phyloP scores from a whole-genome alignment of 2,329 filamentous ascomycete genomes.

The Hypoxylon sp. region DNA sequence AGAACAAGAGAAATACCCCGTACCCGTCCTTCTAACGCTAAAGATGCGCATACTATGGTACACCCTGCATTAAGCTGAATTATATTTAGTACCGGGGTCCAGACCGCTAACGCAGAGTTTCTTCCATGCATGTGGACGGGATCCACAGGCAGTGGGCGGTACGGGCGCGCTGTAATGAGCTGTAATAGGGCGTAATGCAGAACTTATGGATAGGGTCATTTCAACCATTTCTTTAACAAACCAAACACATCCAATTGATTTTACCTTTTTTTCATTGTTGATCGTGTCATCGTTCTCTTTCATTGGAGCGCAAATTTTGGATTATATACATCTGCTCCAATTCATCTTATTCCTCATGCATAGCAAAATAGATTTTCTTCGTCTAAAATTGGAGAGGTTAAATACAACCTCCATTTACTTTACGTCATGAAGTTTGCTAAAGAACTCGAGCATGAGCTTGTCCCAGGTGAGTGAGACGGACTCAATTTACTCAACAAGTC shows the following conservation, averaged over 20 bases:
- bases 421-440: constrained; percentile 72
- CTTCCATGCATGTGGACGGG: constrained; percentile 6
- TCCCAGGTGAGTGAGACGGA: constrained; percentile 68
- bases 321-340: constrained; percentile 6
- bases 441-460: constrained; percentile 85
- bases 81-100: not conserved
- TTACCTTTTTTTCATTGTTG: constrained; percentile 17
- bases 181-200: too few relatives aligned
- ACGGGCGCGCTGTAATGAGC: constrained; percentile 4
- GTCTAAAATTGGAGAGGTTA: constrained; percentile 14
- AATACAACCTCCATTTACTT: constrained; percentile 16
- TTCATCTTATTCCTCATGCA: constrained; percentile 20
- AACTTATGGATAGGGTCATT: too few relatives aligned
- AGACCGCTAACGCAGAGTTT: too few relatives aligned
- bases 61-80: too few relatives aligned
- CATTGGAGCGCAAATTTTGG: constrained; percentile 8
- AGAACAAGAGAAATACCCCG: too few relatives aligned
- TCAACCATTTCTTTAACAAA: too few relatives aligned
- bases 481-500: constrained; percentile 1
- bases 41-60: too few relatives aligned
- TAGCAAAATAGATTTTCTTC: constrained; percentile 1
- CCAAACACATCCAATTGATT: too few relatives aligned
- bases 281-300: constrained; percentile 6
- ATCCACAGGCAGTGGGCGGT: constrained; percentile 20
- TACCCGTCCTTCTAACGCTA: too few relatives aligned